Base-by-base conservation (phyloP, 116 monocot genomes). In the Cymodocea nodosa region DNA sequence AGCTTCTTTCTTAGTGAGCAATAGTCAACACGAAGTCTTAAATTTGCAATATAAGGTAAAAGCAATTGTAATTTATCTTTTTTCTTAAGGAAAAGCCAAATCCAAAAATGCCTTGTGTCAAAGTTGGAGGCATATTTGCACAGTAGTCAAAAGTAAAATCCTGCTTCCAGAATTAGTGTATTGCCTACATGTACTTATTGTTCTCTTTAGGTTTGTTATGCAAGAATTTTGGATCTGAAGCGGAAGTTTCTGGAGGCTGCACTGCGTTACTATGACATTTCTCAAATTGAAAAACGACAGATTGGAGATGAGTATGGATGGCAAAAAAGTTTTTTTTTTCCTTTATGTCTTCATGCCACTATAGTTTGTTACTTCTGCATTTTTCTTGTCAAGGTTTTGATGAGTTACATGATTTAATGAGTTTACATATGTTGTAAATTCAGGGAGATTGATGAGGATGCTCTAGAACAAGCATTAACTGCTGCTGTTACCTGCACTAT, bases 401-500 rank as follows among this genome's bases (percentile, higher is more conserved):
- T 55, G 54, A 20, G 20, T 57, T 5, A 19, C 10, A 24, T 57
- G 57, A 57, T 14, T 55, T 30, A 35, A 23, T 60, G 16, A 34
- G 36, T 30, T 30, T 60, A 35, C 60, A 6, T 60, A 18, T 63
- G 20, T 14, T 50, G 23, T 40, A 53, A 53, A 17, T 25, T 59
- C 56, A 95, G 95, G 78, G 95, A 85, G 59, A 87, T 95, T 71
- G 85, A 95, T 74, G 90, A 84, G 71, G 87, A 85, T 66, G 95
- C 87, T 15, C 59, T 95, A 69, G 87, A 90, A 68, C 87, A 90
- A 80, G 90, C 95, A 64, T 81, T 95, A 37, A 87, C 85, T 78
- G 83, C 95, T 70, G 90, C 95, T 30, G 90, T 95, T 20, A 95
- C 95, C 15, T 95, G 95, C 74, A 95, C 95, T 54, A 95, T 95